Percentiles rank a stretch among this genome's conserved stretches.
phyloP scores from a whole-genome alignment of 768 basidiomycete species.

The Lactarius akahatsu region DNA sequence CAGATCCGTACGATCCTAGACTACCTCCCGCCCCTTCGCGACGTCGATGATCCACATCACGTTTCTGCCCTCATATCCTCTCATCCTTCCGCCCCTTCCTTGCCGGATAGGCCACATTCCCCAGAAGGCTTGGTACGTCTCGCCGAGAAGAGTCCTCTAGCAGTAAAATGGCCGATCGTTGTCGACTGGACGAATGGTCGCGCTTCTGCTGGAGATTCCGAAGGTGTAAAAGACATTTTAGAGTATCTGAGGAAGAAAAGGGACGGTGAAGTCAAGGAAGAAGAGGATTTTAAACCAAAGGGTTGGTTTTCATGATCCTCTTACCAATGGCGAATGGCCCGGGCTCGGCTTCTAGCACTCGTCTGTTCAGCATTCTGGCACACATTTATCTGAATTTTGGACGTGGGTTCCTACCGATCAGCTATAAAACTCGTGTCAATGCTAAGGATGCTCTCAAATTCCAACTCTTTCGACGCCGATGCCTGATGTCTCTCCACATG shows the following conservation, averaged over 20 bases:
- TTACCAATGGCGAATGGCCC: not conserved
- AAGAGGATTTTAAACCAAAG: conserved; percentile 47
- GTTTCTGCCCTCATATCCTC: conserved; percentile 54
- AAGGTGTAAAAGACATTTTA: conserved; percentile 65
- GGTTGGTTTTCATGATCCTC: conserved; percentile 52
- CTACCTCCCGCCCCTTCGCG: conserved; percentile 48
- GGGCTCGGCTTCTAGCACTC: not conserved
- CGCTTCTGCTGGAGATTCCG: conserved; percentile 63
- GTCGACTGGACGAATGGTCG: conserved; percentile 73
- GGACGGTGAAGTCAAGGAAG: conserved; percentile 59
- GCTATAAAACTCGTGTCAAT: not conserved
- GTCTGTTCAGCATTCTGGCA: not conserved
- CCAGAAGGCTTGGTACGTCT: conserved; percentile 49
- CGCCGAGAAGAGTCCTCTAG: conserved; percentile 54
- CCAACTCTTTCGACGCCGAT: no score
- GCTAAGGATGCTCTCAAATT: not conserved
- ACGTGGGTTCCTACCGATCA: not conserved
- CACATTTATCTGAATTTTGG: not conserved
- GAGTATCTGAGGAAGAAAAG: conserved; percentile 63
- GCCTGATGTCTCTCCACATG: no score
- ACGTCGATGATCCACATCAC: conserved; percentile 31
- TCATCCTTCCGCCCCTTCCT: conserved; percentile 49
- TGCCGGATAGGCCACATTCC: conserved; percentile 41
- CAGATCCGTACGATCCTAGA: conserved; percentile 67
- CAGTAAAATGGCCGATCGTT: conserved; percentile 76